A percentile compares a stretch with the other conserved stretches of the same genome.
phyloP scores from a whole-genome alignment of 495 filamentous ascomycete genomes.

The Parmelia sp. region DNA sequence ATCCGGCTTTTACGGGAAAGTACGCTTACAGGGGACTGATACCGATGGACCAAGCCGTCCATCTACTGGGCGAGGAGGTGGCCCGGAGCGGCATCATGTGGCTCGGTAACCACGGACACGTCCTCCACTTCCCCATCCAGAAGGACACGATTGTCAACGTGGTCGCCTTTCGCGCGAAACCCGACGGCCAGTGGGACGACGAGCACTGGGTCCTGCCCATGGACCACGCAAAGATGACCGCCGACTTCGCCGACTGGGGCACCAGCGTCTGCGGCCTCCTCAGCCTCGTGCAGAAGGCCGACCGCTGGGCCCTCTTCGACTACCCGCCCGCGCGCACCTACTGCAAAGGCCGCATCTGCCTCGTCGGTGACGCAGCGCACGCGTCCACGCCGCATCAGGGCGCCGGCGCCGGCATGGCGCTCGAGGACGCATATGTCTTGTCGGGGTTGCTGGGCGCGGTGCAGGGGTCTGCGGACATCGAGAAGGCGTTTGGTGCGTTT shows the following conservation, averaged over 20 bases:
- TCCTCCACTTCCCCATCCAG: slow-evolving; percentile 46
- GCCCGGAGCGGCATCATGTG: slow-evolving; percentile 41
- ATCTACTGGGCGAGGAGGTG: slow-evolving; percentile 43
- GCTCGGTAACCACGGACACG: slow-evolving; percentile 39
- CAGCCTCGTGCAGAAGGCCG: slow-evolving; percentile 20
- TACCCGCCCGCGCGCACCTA: slow-evolving; percentile 43
- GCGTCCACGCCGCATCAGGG: slow-evolving; percentile 57
- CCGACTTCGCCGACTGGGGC: slow-evolving; percentile 25
- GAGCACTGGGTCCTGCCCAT: slow-evolving; percentile 53
- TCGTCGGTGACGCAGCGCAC: slow-evolving; percentile 57
- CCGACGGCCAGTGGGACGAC: slow-evolving; percentile 25
- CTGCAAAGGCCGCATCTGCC: slow-evolving; percentile 22
- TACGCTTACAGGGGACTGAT: slow-evolving; percentile 47
- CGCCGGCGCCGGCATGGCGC: slow-evolving; percentile 53
- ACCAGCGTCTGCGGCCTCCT: slow-evolving; percentile 15
- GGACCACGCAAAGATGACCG: slow-evolving; percentile 35
- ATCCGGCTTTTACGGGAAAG: slow-evolving; percentile 44
- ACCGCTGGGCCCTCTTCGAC: slow-evolving; percentile 37
- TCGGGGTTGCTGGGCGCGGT: slow-evolving; percentile 39
- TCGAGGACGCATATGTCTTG: slow-evolving; percentile 54
- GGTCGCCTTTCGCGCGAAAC: slow-evolving; percentile 34
- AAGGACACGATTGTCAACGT: slow-evolving; percentile 40
- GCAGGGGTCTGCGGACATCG: slow-evolving; percentile 3
- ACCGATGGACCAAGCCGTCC: slow-evolving; percentile 45
- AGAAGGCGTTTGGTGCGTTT: slow-evolving; percentile 20